These are phyloP conservation scores for Zea mays DNA, from an alignment of 176 grass and related monocot species.

Conservation along the genomic window DNA sequence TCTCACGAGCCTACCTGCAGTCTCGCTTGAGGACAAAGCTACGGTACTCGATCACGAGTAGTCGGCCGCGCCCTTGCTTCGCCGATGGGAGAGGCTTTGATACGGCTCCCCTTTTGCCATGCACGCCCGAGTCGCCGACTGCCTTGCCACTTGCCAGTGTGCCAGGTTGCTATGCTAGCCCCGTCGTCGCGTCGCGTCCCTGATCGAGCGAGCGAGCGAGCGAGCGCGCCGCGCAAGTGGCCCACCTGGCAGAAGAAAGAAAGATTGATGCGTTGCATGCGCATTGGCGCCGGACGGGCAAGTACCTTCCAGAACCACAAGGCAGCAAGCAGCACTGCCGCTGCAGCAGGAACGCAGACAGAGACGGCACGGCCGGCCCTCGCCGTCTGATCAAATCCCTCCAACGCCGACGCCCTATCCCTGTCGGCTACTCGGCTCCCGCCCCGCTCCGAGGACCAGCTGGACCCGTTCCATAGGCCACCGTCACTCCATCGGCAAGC, in stretches of 20 bases:
- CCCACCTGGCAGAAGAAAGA: neutral
- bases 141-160: neutral
- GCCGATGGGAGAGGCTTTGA: conserved; percentile 27
- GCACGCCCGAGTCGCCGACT: neutral
- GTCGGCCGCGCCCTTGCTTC: neutral
- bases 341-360: neutral
- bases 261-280: neutral
- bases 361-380: neutral
- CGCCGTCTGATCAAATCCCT: conserved; percentile 5
- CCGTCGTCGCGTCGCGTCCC: neutral
- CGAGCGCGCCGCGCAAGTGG: neutral
- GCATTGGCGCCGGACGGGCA: conserved; percentile 31
- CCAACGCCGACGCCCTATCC: neutral
- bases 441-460: neutral
- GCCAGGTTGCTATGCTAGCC: neutral
- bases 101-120: neutral
- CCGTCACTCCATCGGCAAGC: neutral
- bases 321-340: neutral
- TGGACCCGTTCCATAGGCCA: conserved; percentile 7
- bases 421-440: neutral
- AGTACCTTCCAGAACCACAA: conserved; percentile 36
- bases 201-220: neutral
- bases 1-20: neutral
- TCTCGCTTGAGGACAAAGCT: too few species aligned
- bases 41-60: too few species aligned